Base-by-base conservation (phyloP, 371 early-diverging fungal genomes). In the Sporodiniella umbellata region DNA sequence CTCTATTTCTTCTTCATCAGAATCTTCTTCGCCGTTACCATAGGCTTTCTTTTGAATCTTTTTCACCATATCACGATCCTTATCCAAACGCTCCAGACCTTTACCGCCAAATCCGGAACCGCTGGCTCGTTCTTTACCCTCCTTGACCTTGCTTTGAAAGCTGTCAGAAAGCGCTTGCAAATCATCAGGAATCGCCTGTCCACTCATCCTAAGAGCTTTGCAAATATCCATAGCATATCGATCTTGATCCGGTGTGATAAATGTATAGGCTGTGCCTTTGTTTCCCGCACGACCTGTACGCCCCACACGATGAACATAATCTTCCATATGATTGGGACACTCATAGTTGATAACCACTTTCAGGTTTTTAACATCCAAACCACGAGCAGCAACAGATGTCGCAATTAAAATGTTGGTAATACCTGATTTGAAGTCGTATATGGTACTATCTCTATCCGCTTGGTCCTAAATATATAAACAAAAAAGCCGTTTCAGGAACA, bases 381-480 rank as follows among this genome's bases (percentile, higher is more conserved):
- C 99, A 62, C 99, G 91, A 1, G 99, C 96, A n/a, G 98, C 99
- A 3, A 99, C 96, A n/a, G 96, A 95, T 0, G 99, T 99, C 2
- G 99, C 99, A 68, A 99, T 92, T 45, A 99, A 70, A 35, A 99
- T 84, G 45, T 86, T 88, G 33, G 84, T 84, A 4, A 83, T 83
- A 6, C 95, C 95, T 1, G 85, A 78, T 60, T 99, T 98, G 66
- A 98, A 97, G 52, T 96, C 95, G 4, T 83, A 48, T 57, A 99
- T 90, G 1, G 94, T 93, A 45, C 88, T 86, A 60, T 96, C 97
- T 46, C 99, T 86, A 61, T 99, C 98, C 0, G 85, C 79, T 80
- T 98, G 98, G 54, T 97, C 96, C 75, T 46, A 33, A 35, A 0
- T n/a, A n/a, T n/a, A n/a, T n/a, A n/a, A n/a, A n/a, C n/a, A n/a